Evolutionary conservation across 805 yeast species (phyloP).

Genomic region (Saccharomyces cerevisiae): DNA sequence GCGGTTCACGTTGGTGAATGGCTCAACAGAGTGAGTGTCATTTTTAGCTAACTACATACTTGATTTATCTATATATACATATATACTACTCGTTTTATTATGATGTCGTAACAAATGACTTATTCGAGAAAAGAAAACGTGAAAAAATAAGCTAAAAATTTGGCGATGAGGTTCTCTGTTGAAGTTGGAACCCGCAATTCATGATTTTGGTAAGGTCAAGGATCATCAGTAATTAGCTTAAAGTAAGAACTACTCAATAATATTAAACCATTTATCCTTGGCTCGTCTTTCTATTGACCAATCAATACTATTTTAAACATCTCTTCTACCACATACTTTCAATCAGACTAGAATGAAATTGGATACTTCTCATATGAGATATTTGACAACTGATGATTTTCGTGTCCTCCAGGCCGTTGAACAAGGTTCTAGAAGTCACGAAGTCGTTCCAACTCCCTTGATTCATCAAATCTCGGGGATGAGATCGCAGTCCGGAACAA

Average conservation of each 20-base stretch:
- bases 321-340: neutral
- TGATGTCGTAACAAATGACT: neutral
- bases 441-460: constrained; percentile 82
- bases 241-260: neutral
- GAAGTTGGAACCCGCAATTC: neutral
- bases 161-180: neutral
- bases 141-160: neutral
- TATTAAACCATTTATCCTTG: no score
- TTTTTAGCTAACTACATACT: neutral
- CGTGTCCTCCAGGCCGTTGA: constrained; percentile 83
- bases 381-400: constrained; percentile 84
- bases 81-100: neutral
- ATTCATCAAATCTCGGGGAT: constrained; percentile 75
- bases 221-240: no score
- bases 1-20: constrained; percentile 7
- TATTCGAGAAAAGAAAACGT: neutral
- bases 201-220: neutral
- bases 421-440: constrained; percentile 85
- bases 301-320: neutral
- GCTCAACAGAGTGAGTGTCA: neutral
- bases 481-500: constrained; percentile 66
- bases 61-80: neutral
- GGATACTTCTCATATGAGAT: constrained; percentile 89
- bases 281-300: no score
- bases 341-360: constrained; percentile 57